Base-by-base conservation (phyloP, 805 yeast species). In the Lachancea cidri region DNA sequence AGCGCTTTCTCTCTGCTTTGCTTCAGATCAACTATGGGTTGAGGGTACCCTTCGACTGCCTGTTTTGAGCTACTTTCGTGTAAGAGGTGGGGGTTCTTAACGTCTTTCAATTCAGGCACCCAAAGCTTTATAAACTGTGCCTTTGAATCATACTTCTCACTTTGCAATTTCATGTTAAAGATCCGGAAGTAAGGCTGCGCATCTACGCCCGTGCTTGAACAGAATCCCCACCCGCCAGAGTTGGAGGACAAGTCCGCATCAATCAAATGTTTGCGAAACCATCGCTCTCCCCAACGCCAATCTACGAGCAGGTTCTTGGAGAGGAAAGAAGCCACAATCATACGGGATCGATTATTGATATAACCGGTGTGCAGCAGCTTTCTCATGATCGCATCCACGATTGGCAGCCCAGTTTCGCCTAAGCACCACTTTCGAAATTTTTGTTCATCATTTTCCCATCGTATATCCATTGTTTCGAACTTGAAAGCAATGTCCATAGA, bases 341-440 rank as follows among this genome's bases (percentile, higher is more conserved):
- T 73, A 27, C 83, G 63, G 37, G 73, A 65, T 19, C 83, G 57
- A 53, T 77, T 77, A 50, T 70, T 73, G 65, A 76, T 67, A 48
- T 71, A 74, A 0, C 79, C 81, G 1, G 77, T 74, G n/a, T 62
- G 57, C 29, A 66, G 57, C 29, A 77, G 58, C 49, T 76, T 68
- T 27, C 77, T 60, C 82, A 77, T 77, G 30, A 74, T 67, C 2
- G 82, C 82, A 50, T 77, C 83, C 3, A 77, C 72, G 8, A 77
- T 65, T 1, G 83, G 81, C 37, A 64, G 66, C 1, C 82, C 83
- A 0, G 82, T 77, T 16, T 54, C 54, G 0, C 82, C 83, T 17
- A 62, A 51, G 44, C 76, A 70, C 83, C 82, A 77, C 16, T 64
- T 65, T 17, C 64, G 60, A 51, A 71, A 76, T 16, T 64, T 62